These are phyloP conservation scores for Hanseniaspora taiwanica DNA, from an alignment of 805 yeast genomes.

Conservation along the genomic window DNA sequence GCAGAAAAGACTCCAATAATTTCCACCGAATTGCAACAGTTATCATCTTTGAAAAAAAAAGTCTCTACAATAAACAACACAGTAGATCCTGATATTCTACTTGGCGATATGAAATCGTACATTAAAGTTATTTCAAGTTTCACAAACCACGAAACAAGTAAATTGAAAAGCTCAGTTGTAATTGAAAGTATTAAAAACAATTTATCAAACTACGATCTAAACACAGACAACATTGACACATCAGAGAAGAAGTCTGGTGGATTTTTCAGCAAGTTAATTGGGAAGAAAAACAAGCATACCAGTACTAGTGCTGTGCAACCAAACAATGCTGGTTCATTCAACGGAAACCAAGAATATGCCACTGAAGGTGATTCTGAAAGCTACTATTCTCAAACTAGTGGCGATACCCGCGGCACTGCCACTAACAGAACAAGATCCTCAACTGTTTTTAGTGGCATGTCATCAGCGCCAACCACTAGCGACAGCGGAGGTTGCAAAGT, in stretches of 20 bases:
- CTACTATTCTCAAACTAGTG: constrained; percentile 9
- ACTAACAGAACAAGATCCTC: constrained; percentile 4
- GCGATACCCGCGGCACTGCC: constrained; percentile 3
- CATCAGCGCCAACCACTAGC: constrained; percentile 5
- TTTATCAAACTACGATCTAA: constrained; percentile 53
- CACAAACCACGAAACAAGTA: constrained; percentile 55
- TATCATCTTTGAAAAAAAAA: constrained; percentile 25
- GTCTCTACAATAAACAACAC: constrained; percentile 25
- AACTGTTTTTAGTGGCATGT: constrained; percentile 6
- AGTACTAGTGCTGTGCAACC: not conserved
- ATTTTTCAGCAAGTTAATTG: constrained; percentile 30
- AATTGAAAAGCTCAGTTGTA: constrained; percentile 73
- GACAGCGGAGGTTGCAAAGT: constrained; percentile 28
- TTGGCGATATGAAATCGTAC: constrained; percentile 30
- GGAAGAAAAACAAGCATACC: not conserved
- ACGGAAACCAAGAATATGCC: not conserved
- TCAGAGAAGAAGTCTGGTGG: constrained; percentile 45
- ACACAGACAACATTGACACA: constrained; percentile 36
- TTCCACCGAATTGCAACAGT: constrained; percentile 18
- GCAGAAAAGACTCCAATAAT: constrained; percentile 18
- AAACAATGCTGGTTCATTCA: not conserved
- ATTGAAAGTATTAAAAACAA: constrained; percentile 81
- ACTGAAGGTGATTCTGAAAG: constrained; percentile 13
- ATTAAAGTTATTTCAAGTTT: constrained; percentile 45
- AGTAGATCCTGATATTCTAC: constrained; percentile 24